These are phyloP conservation scores for Phoma herbarum DNA, from an alignment of 2,329 filamentous ascomycete genomes.

Conservation along the genomic window DNA sequence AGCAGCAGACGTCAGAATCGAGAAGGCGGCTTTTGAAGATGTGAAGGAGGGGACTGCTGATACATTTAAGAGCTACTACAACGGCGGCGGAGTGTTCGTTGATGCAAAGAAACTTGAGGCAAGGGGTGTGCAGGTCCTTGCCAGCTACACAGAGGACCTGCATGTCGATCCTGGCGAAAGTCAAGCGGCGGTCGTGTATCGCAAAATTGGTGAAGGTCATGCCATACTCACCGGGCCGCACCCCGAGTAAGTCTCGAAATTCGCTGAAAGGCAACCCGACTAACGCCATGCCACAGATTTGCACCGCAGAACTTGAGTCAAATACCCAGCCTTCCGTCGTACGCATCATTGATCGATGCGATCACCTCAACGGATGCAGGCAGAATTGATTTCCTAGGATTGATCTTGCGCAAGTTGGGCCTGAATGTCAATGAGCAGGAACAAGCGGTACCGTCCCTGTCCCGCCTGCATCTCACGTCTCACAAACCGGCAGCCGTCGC, in stretches of 20 bases:
- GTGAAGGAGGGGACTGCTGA: conserved; percentile 62
- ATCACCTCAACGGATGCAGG: conserved; percentile 74
- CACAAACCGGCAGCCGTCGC: conserved; percentile 70
- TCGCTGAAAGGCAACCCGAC: not conserved
- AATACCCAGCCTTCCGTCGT: conserved; percentile 72
- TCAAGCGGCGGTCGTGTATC: conserved; percentile 82
- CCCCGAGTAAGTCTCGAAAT: conserved; percentile 73
- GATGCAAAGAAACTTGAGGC: conserved; percentile 71
- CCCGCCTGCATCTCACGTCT: conserved; percentile 82
- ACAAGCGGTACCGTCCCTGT: conserved; percentile 78
- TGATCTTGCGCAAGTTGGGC: conserved; percentile 80
- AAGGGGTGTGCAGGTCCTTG: conserved; percentile 79
- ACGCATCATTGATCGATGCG: conserved; percentile 72
- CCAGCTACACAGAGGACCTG: conserved; percentile 77
- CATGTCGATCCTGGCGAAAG: conserved; percentile 78
- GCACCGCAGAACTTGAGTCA: conserved; percentile 78
- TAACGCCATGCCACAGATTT: conserved; percentile 67
- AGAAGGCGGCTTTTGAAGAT: conserved; percentile 64
- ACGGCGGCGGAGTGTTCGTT: conserved; percentile 93
- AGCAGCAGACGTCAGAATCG: conserved; percentile 73
- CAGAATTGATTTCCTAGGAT: conserved; percentile 78
- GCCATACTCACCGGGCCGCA: conserved; percentile 87
- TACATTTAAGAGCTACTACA: conserved; percentile 82
- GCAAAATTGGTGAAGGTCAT: conserved; percentile 80
- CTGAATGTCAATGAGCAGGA: conserved; percentile 77